Base-by-base conservation (phyloP, 352 stramenopile species). In the Globisporangium paddicum region DNA sequence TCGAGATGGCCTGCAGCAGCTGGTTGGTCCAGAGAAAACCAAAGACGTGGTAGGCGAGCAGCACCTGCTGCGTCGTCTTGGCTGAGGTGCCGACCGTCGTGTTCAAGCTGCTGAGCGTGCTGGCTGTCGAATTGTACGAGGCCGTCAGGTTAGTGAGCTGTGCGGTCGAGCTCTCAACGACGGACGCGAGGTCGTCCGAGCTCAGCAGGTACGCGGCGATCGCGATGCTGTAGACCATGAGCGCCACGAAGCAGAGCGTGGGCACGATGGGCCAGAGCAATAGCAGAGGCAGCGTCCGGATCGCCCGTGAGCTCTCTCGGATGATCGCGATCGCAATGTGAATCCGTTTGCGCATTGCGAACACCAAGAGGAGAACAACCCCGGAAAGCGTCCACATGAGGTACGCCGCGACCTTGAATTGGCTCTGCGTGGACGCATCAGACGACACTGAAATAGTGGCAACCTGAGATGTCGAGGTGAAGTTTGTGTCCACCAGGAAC, bases 1-100 rank as follows among this genome's bases (percentile, higher is more conserved):
- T 86, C 35, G 95, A 96, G 68, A 99, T 74, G 4, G 96, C 96
- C 16, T 98, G 79, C 48, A 99, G 82, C 45, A 99, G 96, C 66
- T 98, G 86, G 38, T 94, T 96, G 1, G 90, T 97, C 97, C 97
- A 99, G 55, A 98, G 92, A 46, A 97, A 98, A 44, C 86, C 87
- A 68, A 99, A 99, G n/a, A 98, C 58, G 52, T 93, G 83, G 55
- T 88, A 94, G 18, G 64, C 70, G 5, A 90, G 75, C 41, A 86
- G 60, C 3, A 77, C 67, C 40, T 84, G 79, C 65, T 87, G 82
- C 28, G 78, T 56, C 19, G 54, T 72, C 46, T 86, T 86, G 9
- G 63, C 54, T 13, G 73, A 70, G 25, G 73, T 13, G 0, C 65
- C 72, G 50, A 58, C 60, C 47, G 73, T 68, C 26, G 63, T 13